Evolutionary conservation across 768 basidiomycete genomes (phyloP), one percentile per base, ranked within the genome.

Genomic region (Boletus tylopilopsis): DNA sequence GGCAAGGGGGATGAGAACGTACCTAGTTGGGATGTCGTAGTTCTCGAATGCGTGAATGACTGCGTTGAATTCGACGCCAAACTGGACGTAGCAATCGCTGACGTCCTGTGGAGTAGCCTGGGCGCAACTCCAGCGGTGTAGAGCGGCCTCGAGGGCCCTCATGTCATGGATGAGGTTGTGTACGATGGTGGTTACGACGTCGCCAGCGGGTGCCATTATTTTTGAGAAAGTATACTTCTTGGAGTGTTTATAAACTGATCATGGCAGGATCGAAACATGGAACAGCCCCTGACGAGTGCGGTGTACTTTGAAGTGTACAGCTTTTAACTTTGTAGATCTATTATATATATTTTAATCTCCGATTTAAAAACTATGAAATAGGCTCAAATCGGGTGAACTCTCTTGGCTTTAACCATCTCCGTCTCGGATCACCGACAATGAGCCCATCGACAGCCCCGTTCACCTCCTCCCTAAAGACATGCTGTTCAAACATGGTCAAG

Each of bases 31-130:
- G 54, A 98, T 90, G 34, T 79, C 76, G 57, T 85, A 80, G 29
- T 74, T 71, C 10, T 79, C 76, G 62, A 98, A 96, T 0, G 92
- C 89, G 33, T 70, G 74, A 19, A 90, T 79, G 35, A 85, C 85
- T 3, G 76, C 69, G 67, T 94, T 93, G 73, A 96, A 94, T 57
- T 94, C 87, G 61, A 87, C 87, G 37, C 92, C 93, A 15, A 96
- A 79, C 58, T 82, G 79, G 46, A 98, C 89, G 66, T 93, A 98
- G 45, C 89, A 79, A 66, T 95, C 84, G 74, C 88, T 91, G 60
- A 98, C 91, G 61, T 90, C 74, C 13, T 68, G 71, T 45, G 91
- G 86, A 2, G 76, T 69, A 1, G 81, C 81, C 38, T 77, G 71
- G 4, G 75, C 72, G 1, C 69, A 53, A 42, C 83, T 79, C 92